phyloP scores from a whole-genome alignment of 2,329 filamentous ascomycete species.

The Calycina marina region DNA sequence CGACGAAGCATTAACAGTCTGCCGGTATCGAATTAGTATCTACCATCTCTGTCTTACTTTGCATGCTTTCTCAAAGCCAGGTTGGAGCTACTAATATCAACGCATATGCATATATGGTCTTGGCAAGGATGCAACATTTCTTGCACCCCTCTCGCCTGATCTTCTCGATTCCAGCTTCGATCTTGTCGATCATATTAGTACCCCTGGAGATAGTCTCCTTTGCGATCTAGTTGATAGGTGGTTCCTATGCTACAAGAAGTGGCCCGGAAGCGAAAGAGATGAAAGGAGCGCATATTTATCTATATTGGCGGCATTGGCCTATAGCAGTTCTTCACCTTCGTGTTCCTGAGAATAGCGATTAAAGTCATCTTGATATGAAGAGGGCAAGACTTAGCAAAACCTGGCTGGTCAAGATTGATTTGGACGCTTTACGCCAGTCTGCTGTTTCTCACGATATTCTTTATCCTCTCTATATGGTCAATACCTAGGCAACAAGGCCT shows the following conservation, averaged over 20 bases:
- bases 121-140: slow-evolving; percentile 16
- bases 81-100: slow-evolving; percentile 12
- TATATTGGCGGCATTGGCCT: slow-evolving; percentile 13
- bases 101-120: slow-evolving; percentile 19
- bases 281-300: slow-evolving; percentile 13
- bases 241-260: slow-evolving; percentile 4
- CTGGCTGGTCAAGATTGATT: slow-evolving; percentile 6
- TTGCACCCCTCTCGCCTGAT: slow-evolving; percentile 23
- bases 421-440: slow-evolving; percentile 10
- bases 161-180: slow-evolving; percentile 15
- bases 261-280: slow-evolving; percentile 3
- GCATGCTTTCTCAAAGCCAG: neutral
- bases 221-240: slow-evolving; percentile 20
- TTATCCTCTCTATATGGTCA: neutral
- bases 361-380: slow-evolving; percentile 9
- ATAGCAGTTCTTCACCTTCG: slow-evolving; percentile 13
- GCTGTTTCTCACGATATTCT: slow-evolving; percentile 10
- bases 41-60: slow-evolving; percentile 25
- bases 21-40: slow-evolving; percentile 20
- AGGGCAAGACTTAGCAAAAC: slow-evolving; percentile 3
- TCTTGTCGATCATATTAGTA: slow-evolving; percentile 29
- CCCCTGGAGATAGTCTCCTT: slow-evolving; percentile 28
- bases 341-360: slow-evolving; percentile 9
- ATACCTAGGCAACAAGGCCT: neutral
- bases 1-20: slow-evolving; percentile 26